Evolutionary conservation across 2,329 filamentous ascomycete species (phyloP), one percentile per base, ranked within the genome.

Genomic region (Claviceps digitariae): DNA sequence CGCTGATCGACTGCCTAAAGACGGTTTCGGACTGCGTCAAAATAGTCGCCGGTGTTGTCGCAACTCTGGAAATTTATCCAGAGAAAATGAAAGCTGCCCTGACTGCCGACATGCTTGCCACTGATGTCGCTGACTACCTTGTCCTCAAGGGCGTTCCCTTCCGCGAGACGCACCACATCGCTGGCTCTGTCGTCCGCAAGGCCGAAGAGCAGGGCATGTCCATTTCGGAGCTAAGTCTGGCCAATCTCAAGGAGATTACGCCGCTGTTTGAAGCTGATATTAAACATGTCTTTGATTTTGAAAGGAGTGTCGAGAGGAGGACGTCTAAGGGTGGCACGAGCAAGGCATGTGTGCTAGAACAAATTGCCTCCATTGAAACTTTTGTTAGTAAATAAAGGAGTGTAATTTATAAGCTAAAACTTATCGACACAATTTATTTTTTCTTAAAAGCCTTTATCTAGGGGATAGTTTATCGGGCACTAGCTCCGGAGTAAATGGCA

Each of bases 131-230:
- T 4, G 55, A 57, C 38, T 50, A 54, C 36, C 49, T 58, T 7
- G 55, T 55, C 13, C 38, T 44, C n/a, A 53, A 52, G 15, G 53
- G 55, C 17, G 48, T 57, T 17, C 51, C 55, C 13, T 55, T 58
- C 40, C 53, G 56, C 17, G 40, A 56, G 50, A 56, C 56, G 2
- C 56, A 57, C 29, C 56, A 57, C 44, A 57, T 57, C 4, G 44
- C 56, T 40, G 54, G 56, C 1, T 29, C 40, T 2, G 49, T 54
- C 17, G 56, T 56, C 15, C 47, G 41, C 23, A 54, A 54, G 46
- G 51, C 51, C n/a, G 55, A 57, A 25, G 51, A 57, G 51, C 29
- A 20, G 7, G 36, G 48, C 12, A 36, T 54, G 4, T 55, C 54
- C 15, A 57, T 57, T 21, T 25, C 50, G 1, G 48, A 57, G 38